Evolutionary conservation across 208 protist genomes (phyloP).

Genomic region (Entamoeba moshkovskii): DNA sequence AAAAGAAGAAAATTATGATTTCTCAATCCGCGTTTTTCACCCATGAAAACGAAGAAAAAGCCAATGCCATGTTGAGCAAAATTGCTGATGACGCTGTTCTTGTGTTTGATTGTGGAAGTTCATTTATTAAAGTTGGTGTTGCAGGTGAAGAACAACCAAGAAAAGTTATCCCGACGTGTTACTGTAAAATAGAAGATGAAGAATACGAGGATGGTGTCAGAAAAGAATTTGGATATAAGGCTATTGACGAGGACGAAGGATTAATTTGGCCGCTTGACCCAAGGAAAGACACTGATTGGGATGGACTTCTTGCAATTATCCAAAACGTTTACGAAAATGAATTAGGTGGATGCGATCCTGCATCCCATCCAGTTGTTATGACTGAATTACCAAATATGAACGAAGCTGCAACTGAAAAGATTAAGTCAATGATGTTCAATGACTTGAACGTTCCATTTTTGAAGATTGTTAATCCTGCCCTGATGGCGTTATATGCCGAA

Average conservation of each 20-base stretch:
- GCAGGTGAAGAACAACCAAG: neutral
- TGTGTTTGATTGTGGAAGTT: neutral
- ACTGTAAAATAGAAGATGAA: neutral
- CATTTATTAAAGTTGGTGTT: neutral
- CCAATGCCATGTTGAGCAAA: neutral
- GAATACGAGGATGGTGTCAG: neutral
- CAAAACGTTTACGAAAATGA: neutral
- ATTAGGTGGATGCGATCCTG: neutral
- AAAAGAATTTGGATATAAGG: neutral
- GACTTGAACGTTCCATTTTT: conserved; percentile 71
- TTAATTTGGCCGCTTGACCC: neutral
- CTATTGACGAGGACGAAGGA: neutral
- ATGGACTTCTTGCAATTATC: neutral
- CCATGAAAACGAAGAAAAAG: neutral
- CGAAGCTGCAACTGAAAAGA: neutral
- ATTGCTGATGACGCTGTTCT: neutral
- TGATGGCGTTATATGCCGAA: conserved; percentile 82
- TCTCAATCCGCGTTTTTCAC: neutral
- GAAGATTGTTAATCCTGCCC: conserved; percentile 68
- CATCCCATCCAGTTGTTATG: neutral
- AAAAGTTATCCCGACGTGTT: neutral
- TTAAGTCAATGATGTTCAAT: conserved; percentile 66
- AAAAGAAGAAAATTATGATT: conserved; percentile 6
- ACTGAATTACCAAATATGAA: neutral
- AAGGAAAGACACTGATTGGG: neutral